These are phyloP conservation scores for Biscutella laevigata DNA, from an alignment of 441 rosid species.

Conservation along the genomic window DNA sequence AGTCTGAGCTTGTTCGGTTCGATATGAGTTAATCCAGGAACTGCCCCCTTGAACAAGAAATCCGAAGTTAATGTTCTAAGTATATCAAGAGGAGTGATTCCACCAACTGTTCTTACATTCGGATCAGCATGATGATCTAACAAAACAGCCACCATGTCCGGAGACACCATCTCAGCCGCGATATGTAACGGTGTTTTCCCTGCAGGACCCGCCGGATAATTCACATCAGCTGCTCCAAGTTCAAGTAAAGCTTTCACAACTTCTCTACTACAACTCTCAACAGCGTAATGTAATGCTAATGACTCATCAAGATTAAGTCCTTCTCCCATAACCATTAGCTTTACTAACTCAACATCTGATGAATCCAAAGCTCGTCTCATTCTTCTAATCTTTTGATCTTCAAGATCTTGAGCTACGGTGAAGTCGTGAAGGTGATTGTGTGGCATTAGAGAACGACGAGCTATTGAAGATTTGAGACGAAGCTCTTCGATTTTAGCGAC, in stretches of 20 bases:
- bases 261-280: conserved; percentile 90
- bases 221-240: conserved; percentile 93
- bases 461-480: conserved; percentile 70
- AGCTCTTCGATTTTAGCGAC: conserved; percentile 88
- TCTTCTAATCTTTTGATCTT: conserved; percentile 83
- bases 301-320: conserved; percentile 91
- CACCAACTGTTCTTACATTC: conserved; percentile 80
- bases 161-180: conserved; percentile 97
- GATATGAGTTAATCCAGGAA: conserved; percentile 84
- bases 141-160: conserved; percentile 95
- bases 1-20: conserved; percentile 93
- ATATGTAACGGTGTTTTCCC: conserved; percentile 88
- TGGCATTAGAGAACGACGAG: conserved; percentile 55
- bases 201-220: conserved; percentile 78
- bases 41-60: conserved; percentile 96
- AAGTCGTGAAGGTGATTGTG: conserved; percentile 57
- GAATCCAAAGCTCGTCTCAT: conserved; percentile 94
- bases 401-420: conserved; percentile 59
- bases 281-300: conserved; percentile 87
- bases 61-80: conserved; percentile 93
- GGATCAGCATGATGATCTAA: conserved; percentile 97
- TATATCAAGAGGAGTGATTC: conserved; percentile 84
- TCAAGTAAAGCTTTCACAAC: conserved; percentile 93
- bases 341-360: conserved; percentile 86
- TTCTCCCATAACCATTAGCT: conserved; percentile 99